Evolutionary conservation across 2,329 filamentous ascomycete species (phyloP).

Genomic region (Aspergillus pseudoviridinutans): DNA sequence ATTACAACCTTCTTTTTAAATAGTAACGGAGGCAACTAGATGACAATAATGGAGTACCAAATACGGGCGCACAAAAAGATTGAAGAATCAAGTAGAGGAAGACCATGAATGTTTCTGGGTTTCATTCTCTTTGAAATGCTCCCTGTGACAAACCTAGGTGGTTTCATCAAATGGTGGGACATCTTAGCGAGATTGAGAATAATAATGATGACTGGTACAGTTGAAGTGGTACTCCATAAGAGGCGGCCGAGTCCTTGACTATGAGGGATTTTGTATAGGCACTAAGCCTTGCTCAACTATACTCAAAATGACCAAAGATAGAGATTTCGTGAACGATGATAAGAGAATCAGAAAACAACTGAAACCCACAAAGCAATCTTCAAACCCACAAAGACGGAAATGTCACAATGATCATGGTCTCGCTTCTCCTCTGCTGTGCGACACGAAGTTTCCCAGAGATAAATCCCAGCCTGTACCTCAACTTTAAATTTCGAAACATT

Average conservation of each 20-base stretch:
- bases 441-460: background rate
- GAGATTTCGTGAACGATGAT: background rate
- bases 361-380: background rate
- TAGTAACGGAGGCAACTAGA: background rate
- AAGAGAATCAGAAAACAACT: background rate
- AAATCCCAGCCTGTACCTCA: background rate
- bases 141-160: background rate
- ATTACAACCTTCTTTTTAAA: background rate
- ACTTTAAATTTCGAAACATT: background rate
- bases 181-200: background rate
- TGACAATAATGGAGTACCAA: background rate
- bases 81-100: background rate
- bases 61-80: background rate
- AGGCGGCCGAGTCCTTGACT: conserved; percentile 7
- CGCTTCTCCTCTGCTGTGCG: background rate
- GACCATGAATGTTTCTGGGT: background rate
- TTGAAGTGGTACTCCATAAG: conserved; percentile 7
- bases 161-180: conserved; percentile 6
- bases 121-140: background rate
- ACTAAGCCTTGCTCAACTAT: conserved; percentile 6
- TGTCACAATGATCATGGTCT: background rate
- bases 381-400: background rate
- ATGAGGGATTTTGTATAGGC: conserved; percentile 18
- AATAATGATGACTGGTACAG: conserved; percentile 2
- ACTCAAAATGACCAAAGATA: background rate